Conservation (phyloP, 768 basidiomycete species). For the Cystobasidiopsis lactophilus region DNA sequence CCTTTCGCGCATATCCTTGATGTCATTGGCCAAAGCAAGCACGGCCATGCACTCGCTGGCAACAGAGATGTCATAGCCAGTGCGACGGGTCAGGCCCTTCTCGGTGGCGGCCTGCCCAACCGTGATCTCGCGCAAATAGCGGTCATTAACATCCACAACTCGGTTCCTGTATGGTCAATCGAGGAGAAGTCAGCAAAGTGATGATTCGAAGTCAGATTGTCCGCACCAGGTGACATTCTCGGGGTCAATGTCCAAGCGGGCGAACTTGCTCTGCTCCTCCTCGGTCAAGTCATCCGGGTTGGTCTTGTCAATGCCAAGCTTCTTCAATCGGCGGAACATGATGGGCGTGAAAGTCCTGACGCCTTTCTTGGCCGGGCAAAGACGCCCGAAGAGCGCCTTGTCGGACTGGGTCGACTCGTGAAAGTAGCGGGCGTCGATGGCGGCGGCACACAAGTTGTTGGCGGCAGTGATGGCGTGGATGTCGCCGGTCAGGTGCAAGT, state of each 20-base stretch:
- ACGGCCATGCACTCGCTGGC: slow-evolving; percentile 98
- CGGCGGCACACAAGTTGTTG: slow-evolving; percentile 74
- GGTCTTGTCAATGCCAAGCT: slow-evolving; percentile 85
- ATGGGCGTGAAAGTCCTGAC: slow-evolving; percentile 83
- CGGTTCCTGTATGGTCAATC: slow-evolving; percentile 33
- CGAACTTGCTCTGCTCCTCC: slow-evolving; percentile 74
- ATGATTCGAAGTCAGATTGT: too few relatives aligned
- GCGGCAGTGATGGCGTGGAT: slow-evolving; percentile 95
- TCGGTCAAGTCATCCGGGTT: slow-evolving; percentile 76
- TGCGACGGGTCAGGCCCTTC: slow-evolving; percentile 62
- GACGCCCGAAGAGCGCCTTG: slow-evolving; percentile 74
- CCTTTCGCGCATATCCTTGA: slow-evolving; percentile 75
- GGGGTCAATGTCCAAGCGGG: slow-evolving; percentile 72
- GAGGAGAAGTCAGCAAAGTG: not conserved
- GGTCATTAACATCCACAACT: slow-evolving; percentile 87
- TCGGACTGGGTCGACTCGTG: slow-evolving; percentile 89
- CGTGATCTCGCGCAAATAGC: slow-evolving; percentile 82
- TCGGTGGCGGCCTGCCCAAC: slow-evolving; percentile 80
- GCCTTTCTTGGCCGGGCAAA: slow-evolving; percentile 82
- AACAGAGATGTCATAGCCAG: slow-evolving; percentile 91
- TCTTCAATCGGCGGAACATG: slow-evolving; percentile 85
- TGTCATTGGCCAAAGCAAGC: slow-evolving; percentile 63
- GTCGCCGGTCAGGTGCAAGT: slow-evolving; percentile 85
- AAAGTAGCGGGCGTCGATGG: slow-evolving; percentile 89
- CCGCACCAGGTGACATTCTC: slow-evolving; percentile 78